A percentile compares a stretch with the other conserved stretches of the same genome.
Evolutionary conservation across 148 eudicot genomes (phyloP).

Genomic region (Cornus suecica): DNA sequence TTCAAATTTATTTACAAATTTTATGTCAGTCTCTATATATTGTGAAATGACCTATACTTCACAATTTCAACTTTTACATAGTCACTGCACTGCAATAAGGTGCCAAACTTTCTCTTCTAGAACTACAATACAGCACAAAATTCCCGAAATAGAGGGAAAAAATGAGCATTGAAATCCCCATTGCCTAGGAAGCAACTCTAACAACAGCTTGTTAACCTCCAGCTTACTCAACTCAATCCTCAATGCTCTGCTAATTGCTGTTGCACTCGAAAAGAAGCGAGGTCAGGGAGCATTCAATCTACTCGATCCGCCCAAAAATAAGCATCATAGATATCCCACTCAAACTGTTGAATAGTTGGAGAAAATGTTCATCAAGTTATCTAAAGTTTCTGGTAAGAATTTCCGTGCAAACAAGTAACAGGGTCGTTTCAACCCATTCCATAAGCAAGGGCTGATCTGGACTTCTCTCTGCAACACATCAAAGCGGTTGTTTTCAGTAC

Average conservation of each 20-base stretch:
- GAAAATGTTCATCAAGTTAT: slow-evolving; percentile 59
- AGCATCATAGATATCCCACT: slow-evolving; percentile 12
- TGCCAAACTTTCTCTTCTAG: slow-evolving; percentile 23
- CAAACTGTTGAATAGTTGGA: slow-evolving; percentile 61
- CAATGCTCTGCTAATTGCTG: slow-evolving; percentile 16
- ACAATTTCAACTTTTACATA: slow-evolving; percentile 16
- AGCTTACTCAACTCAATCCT: slow-evolving; percentile 7
- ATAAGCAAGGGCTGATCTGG: slow-evolving; percentile 56
- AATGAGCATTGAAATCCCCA: not conserved
- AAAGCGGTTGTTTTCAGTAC: not conserved
- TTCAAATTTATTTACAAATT: too few species aligned
- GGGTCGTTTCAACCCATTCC: slow-evolving; percentile 83
- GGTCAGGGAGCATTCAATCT: slow-evolving; percentile 15
- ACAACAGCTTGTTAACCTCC: slow-evolving; percentile 19
- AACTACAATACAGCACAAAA: slow-evolving; percentile 14
- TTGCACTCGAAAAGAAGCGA: slow-evolving; percentile 11
- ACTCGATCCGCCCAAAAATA: slow-evolving; percentile 32
- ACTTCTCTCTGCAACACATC: slow-evolving; percentile 49
- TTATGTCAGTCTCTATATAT: too few species aligned
- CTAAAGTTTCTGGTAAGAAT: slow-evolving; percentile 78
- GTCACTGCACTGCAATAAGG: slow-evolving; percentile 5
- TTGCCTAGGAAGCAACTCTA: slow-evolving; percentile 14
- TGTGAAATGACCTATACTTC: not conserved
- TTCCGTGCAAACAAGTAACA: slow-evolving; percentile 89
- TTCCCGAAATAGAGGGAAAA: slow-evolving; percentile 12